Evolutionary conservation across 257 asterid genomes (phyloP).

Genomic region (Nicotiana undulata): DNA sequence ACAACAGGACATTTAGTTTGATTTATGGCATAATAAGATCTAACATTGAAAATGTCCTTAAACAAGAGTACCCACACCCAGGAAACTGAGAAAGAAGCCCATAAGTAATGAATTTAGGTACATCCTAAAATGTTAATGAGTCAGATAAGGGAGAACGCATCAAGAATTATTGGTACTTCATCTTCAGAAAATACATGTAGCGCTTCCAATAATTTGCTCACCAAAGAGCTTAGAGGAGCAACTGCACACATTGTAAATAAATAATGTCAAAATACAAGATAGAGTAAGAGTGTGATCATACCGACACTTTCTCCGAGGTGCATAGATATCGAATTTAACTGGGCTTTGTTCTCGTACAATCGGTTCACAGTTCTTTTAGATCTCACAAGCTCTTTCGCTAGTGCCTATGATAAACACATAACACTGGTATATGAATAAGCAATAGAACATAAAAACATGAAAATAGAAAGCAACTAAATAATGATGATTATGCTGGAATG

Average conservation of each 20-base stretch:
- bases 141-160: not conserved
- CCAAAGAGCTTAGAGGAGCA: not conserved
- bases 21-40: not conserved
- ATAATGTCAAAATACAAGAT: not conserved
- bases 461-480: not conserved
- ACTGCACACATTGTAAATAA: not conserved
- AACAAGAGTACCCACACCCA: not conserved
- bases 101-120: not conserved
- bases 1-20: not conserved
- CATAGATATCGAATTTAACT: slow-evolving; percentile 88
- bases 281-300: slow-evolving; percentile 20
- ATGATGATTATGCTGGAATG: not conserved
- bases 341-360: slow-evolving; percentile 86
- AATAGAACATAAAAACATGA: not conserved
- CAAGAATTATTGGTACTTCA: not conserved
- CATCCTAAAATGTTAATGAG: not conserved
- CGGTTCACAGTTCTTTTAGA: slow-evolving; percentile 80
- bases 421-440: not conserved
- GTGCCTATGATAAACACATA: slow-evolving; percentile 37
- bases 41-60: not conserved
- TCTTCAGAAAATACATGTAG: not conserved
- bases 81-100: not conserved
- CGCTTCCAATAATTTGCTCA: not conserved
- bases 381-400: slow-evolving; percentile 88
- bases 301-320: slow-evolving; percentile 98